These are phyloP conservation scores for Penicillium sp. DNA, from an alignment of 2,329 filamentous ascomycete species.

Conservation along the genomic window DNA sequence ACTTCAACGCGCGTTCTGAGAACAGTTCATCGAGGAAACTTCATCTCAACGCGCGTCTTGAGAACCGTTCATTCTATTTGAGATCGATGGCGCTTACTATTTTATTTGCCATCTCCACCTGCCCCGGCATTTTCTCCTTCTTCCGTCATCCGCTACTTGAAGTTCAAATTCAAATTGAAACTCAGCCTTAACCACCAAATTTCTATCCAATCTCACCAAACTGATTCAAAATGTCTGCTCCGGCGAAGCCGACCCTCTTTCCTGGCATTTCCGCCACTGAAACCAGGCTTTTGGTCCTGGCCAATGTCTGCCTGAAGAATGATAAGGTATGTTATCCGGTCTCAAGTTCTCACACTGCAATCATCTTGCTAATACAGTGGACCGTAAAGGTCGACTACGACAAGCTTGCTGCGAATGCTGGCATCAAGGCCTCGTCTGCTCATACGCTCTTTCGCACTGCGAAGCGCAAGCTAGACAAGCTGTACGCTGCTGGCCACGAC, in stretches of 20 bases:
- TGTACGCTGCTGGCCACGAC: background rate
- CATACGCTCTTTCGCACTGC: background rate
- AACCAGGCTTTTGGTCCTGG: background rate
- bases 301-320: background rate
- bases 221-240: background rate
- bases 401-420: background rate
- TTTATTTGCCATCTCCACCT: too few species aligned
- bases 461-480: background rate
- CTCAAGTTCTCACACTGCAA: too few species aligned
- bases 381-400: slow-evolving; percentile 1
- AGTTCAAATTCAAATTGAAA: background rate
- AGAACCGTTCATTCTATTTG: background rate
- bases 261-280: background rate
- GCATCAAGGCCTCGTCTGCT: background rate
- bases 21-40: background rate
- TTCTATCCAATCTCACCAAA: too few species aligned
- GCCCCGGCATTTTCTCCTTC: background rate
- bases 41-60: background rate
- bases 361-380: background rate
- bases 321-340: background rate
- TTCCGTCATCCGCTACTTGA: background rate
- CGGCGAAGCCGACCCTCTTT: background rate
- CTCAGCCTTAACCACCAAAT: background rate
- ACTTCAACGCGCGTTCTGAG: background rate
- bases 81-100: background rate